Evolutionary conservation across 2,329 filamentous ascomycete species (phyloP), one percentile per base, ranked within the genome.

Genomic region (Saccharata proteae): DNA sequence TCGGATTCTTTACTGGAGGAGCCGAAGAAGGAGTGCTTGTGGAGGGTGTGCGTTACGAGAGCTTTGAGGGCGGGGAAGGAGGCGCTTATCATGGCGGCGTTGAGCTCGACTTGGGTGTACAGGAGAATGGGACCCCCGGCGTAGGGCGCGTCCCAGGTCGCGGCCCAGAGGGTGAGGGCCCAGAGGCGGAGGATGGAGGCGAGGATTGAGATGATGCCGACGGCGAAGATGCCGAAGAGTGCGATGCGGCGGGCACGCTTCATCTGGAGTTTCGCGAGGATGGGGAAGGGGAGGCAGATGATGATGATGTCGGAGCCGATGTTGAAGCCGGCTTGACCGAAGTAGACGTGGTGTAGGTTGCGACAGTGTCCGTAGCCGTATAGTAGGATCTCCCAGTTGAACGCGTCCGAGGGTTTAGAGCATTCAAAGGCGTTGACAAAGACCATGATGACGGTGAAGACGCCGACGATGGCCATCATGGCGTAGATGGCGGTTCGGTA

Each of bases 201-300:
- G 3, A 52, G 38, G 11, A 54, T 52, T 13, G 51, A 51, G 38
- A 56, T 43, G 34, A 54, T 41, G 16, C 52, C 51, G 11, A 55
- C 41, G 3, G 45, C 46, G 38, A 56, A 55, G 28, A 55, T 51
- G 8, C 45, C 49, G 6, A 55, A 42, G n/a, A 77, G 55, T 0
- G 65, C 68, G 10, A 67, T 45, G 32, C 70, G 69, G 34, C 69
- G 65, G 3, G 54, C 54, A 4, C 44, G 46, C 0, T 65, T 62
- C 5, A 70, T 65, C 34, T 65, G 54, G 3, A 71, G 54, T 3
- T 52, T 52, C 0, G 57, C 47, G 16, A 66, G 51, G 26, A 64
- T 53, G 0, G 62, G 61, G 11, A 67, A 55, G 0, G 63, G 62
- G 3, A 65, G 42, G 5, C 59, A 35, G 5, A 64, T 52, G 33